phyloP scores from a whole-genome alignment of 2,329 filamentous ascomycete genomes.

The Phyllosticta capitalensis region DNA sequence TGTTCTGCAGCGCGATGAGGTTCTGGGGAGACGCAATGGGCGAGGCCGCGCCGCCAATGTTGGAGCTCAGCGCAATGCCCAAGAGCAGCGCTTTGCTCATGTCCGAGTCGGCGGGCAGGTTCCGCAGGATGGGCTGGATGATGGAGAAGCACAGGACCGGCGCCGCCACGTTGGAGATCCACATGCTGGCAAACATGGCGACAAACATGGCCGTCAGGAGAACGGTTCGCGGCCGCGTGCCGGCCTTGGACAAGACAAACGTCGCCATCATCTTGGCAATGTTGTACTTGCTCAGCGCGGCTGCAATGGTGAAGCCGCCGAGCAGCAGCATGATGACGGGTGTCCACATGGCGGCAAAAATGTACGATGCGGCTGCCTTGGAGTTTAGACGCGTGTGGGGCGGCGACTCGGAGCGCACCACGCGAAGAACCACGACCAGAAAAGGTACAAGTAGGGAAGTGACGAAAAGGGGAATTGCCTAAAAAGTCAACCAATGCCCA shows the following conservation, averaged over 20 bases:
- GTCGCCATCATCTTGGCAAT: constrained; percentile 97
- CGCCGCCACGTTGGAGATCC: constrained; percentile 96
- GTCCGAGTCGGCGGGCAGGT: constrained; percentile 76
- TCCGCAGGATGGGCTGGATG: constrained; percentile 91
- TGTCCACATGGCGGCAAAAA: constrained; percentile 97
- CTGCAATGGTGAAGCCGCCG: constrained; percentile 91
- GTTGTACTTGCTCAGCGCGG: constrained; percentile 90
- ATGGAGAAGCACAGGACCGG: constrained; percentile 96
- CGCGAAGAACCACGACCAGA: constrained; percentile 74
- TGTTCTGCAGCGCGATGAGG: constrained; percentile 91
- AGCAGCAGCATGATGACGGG: constrained; percentile 97
- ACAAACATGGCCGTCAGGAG: constrained; percentile 98
- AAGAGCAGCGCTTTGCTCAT: constrained; percentile 95
- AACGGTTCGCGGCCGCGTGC: constrained; percentile 79
- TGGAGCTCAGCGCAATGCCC: constrained; percentile 88
- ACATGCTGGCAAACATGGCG: constrained; percentile 95
- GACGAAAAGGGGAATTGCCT: constrained; percentile 94
- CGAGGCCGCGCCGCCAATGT: constrained; percentile 91
- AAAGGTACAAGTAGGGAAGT: constrained; percentile 92
- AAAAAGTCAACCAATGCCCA: neutral
- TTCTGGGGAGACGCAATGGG: constrained; percentile 97
- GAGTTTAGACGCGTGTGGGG: constrained; percentile 64
- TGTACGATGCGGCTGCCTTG: constrained; percentile 69
- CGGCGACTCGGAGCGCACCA: constrained; percentile 68
- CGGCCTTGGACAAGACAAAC: constrained; percentile 90